Evolutionary conservation across 2,329 filamentous ascomycete species (phyloP), one percentile per base, ranked within the genome.

Genomic region (Hypoxylon sp.): DNA sequence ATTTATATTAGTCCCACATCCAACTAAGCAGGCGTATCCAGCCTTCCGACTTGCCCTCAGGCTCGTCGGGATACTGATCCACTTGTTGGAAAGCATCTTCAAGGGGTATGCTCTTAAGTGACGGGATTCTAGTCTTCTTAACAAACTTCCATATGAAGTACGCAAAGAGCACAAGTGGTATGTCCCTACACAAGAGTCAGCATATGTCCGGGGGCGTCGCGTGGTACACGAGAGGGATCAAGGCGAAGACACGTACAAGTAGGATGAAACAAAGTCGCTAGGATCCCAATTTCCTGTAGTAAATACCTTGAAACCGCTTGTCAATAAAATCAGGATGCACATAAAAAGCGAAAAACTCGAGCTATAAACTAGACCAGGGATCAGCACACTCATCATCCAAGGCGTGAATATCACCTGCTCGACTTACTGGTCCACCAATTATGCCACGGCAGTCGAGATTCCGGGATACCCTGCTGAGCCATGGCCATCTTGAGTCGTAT

Each of bases 251-350:
- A 82, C 87, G 80, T 75, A 90, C 86, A 91, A 74, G 67, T 91
- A 91, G 0, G 87, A 85, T 0, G 88, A 89, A 1, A 91, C 84
- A 70, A 91, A 91, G 1, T 78, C 80, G 19, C 83, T 83, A 0
- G 86, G 74, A 61, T 85, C 81, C 88, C 88, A 91, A 63, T 87
- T 85, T 2, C 88, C 88, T 37, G 79, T 79, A 1, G 87, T 88
- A 65, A 91, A 91, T 2, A 88, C 86, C 1, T 81, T 75, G 71
- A 93, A 93, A 0, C 91, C 91, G 39, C 88, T 87, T 3, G 92
- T 93, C 44, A 93, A 82, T 2, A 94, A 80, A 66, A 93, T 90
- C 44, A 91, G 78, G 29, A 89, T 80, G 74, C 85, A 88, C 82
- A 90, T 87, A 67, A 83, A 75, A 4, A 94, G 81, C 0, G 88